Conservation (phyloP, 2,329 filamentous ascomycete species). For the Nannizziopsis arthrosporioides region DNA sequence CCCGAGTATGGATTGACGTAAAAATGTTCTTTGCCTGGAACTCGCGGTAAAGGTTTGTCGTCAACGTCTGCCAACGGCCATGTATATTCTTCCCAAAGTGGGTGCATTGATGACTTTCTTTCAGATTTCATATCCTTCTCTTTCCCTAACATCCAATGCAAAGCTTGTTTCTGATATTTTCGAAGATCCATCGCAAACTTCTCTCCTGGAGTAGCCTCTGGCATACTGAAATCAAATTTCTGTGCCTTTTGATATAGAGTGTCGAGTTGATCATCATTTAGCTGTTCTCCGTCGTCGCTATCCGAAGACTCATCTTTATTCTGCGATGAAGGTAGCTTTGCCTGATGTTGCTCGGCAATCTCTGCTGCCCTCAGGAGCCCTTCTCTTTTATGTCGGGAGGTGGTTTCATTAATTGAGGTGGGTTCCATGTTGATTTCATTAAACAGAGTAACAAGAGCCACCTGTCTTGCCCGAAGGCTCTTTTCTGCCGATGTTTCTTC, state of each 20-base stretch:
- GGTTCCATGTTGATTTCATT: constrained; percentile 78
- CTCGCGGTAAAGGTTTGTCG: constrained; percentile 57
- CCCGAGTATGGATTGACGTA: constrained; percentile 97
- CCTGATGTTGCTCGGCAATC: constrained; percentile 61
- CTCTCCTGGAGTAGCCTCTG: constrained; percentile 68
- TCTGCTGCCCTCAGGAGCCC: constrained; percentile 80
- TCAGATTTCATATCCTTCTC: constrained; percentile 66
- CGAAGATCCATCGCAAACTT: constrained; percentile 74
- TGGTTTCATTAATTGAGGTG: constrained; percentile 58
- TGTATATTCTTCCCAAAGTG: constrained; percentile 87
- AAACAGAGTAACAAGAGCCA: constrained; percentile 77
- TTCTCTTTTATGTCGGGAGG: constrained; percentile 68
- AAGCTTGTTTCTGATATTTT: constrained; percentile 87
- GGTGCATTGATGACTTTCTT: constrained; percentile 78
- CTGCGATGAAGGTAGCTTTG: constrained; percentile 35
- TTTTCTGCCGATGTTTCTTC: constrained; percentile 79
- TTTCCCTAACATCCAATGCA: constrained; percentile 94
- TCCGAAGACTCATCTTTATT: constrained; percentile 43
- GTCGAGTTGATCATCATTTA: constrained; percentile 92
- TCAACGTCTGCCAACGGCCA: constrained; percentile 86
- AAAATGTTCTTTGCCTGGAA: constrained; percentile 60
- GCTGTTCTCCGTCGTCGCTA: constrained; percentile 73
- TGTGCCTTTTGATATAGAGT: constrained; percentile 90
- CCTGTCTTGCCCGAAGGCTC: constrained; percentile 68
- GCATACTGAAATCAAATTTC: constrained; percentile 88